These are phyloP conservation scores for Magnaporthiopsis incrustans DNA, from an alignment of 2,329 filamentous ascomycete species.

Conservation along the genomic window DNA sequence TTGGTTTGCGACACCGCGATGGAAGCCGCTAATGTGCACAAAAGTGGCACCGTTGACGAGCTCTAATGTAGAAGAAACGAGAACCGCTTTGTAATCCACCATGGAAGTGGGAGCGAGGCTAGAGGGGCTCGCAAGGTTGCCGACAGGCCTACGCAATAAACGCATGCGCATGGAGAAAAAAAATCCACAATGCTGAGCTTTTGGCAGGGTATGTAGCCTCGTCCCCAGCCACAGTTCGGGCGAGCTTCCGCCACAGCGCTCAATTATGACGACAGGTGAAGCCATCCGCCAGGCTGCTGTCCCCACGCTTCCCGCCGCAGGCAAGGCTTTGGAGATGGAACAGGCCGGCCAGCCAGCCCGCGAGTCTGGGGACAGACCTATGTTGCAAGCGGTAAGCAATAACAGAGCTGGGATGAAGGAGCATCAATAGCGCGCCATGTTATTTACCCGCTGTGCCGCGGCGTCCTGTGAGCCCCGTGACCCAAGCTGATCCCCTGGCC, in stretches of 20 bases:
- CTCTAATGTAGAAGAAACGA: background rate
- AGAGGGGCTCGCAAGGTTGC: background rate
- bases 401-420: no score
- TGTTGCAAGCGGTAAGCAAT: no score
- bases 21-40: background rate
- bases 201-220: background rate
- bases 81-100: conserved; percentile 3
- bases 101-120: background rate
- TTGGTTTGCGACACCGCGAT: background rate
- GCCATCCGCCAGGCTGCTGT: no score
- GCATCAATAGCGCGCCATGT: background rate
- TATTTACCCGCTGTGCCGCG: background rate
- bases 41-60: background rate
- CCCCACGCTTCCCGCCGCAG: no score
- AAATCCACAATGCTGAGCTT: conserved; percentile 26
- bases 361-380: no score
- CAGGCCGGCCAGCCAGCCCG: no score
- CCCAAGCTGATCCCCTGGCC: background rate
- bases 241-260: background rate
- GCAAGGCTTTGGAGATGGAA: no score
- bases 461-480: background rate
- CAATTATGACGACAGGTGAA: no score
- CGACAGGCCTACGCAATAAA: background rate
- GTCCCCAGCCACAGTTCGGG: background rate
- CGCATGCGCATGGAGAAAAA: conserved; percentile 26